Conservation (phyloP, 2,329 filamentous ascomycete species). For the Elsinoe perseae region DNA sequence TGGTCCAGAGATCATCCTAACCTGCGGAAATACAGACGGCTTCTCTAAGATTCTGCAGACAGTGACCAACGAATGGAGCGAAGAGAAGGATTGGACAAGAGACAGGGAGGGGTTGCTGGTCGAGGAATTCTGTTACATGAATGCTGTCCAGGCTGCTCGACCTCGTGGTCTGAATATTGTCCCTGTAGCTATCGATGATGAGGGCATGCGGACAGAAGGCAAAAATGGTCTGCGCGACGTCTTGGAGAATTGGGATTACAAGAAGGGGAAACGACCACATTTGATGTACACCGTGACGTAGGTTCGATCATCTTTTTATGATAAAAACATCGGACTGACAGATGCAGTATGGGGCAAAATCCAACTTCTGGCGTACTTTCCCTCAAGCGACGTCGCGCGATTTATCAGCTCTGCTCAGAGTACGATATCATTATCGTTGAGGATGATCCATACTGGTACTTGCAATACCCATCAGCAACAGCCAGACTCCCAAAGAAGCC, state of each 20-base stretch:
- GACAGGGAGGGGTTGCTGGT: conserved; percentile 70
- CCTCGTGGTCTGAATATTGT: conserved; percentile 67
- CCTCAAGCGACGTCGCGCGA: conserved; percentile 62
- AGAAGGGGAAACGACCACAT: conserved; percentile 67
- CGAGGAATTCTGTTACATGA: conserved; percentile 76
- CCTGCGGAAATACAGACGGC: conserved; percentile 77
- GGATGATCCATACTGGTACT: conserved; percentile 93
- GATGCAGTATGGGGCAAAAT: conserved; percentile 71
- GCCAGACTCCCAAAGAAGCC: conserved; percentile 38
- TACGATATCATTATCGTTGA: conserved; percentile 89
- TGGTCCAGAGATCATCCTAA: conserved; percentile 70
- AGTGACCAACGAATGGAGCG: conserved; percentile 67
- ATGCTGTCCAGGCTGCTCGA: conserved; percentile 57
- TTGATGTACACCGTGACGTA: conserved; percentile 85
- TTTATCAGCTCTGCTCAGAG: conserved; percentile 72
- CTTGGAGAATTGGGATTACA: conserved; percentile 71
- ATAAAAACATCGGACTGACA: conserved; percentile 13
- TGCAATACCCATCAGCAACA: conserved; percentile 73
- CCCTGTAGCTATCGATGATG: conserved; percentile 65
- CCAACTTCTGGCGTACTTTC: conserved; percentile 72
- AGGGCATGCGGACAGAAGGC: conserved; percentile 71
- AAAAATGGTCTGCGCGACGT: conserved; percentile 69
- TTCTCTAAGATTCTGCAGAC: conserved; percentile 70
- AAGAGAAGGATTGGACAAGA: conserved; percentile 56
- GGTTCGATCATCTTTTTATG: conserved; percentile 34